Base-by-base conservation (phyloP, 2,329 filamentous ascomycete genomes). In the Domatiomyces globalis region DNA sequence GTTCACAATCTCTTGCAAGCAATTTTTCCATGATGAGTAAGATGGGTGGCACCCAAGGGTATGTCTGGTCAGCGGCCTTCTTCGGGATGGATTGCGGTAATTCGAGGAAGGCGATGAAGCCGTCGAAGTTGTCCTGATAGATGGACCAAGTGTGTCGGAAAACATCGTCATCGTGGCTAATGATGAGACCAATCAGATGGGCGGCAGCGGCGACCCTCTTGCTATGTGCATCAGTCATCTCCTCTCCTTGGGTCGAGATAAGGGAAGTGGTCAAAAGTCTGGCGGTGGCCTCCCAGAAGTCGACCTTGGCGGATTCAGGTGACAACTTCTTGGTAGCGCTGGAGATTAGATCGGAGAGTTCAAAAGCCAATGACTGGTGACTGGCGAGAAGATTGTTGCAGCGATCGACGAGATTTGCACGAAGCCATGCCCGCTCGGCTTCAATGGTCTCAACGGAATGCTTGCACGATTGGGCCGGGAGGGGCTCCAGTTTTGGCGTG, bases 41-140 rank as follows among this genome's bases (percentile, higher is more conserved):
- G 29, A 96, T 81, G 62, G 92, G 89, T 10, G 87, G 85, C 57
- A 96, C 84, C 88, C 90, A 98, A 1, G 87, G 85, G 4, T 88
- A 85, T 15, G 15, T 5, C n/a, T 87, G 73, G 53, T 92, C 85
- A 47, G 94, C 86, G 0, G 76, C 71, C 51, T 83, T 78, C 22
- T 81, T 78, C 0, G 79, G 71, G 4, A 79, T 73, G 3, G 57
- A 43, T 2, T 62, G 53, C 2, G 67, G 63, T 5, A 88, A 71
- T 61, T 84, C 83, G 59, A 98, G 78, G 65, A 95, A 95, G 2
- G 73, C 76, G 25, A 95, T 74, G 55, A 95, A 80, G 39, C 81
- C 81, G 8, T 75, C 73, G 43, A 95, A 84, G 61, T 84, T 87
- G 17, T 86, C 81, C 63, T 84, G 84, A 39, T 55, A 56, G 20